These are phyloP conservation scores for Gleditsia sinensis DNA, from an alignment of 306 rosid species.

Conservation along the genomic window DNA sequence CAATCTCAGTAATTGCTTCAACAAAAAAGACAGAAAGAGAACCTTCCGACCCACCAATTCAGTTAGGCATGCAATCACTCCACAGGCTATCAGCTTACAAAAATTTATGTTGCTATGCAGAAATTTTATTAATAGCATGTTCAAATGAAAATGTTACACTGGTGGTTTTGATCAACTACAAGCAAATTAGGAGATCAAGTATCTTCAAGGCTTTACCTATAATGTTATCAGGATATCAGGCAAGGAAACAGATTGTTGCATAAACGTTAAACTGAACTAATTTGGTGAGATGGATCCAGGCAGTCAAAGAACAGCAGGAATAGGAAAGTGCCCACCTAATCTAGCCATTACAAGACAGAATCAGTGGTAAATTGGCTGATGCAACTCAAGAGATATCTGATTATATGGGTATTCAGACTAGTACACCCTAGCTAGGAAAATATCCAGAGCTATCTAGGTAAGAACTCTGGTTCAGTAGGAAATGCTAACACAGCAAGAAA, in stretches of 20 bases:
- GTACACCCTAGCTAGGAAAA: no score
- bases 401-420: no score
- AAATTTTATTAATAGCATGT: background rate
- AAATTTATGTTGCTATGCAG: background rate
- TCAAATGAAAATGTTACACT: background rate
- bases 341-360: background rate
- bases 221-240: background rate
- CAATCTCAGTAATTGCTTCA: constrained; percentile 6
- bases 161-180: background rate
- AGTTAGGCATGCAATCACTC: background rate
- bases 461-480: no score
- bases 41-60: background rate
- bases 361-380: background rate
- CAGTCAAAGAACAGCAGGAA: background rate
- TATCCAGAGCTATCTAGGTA: no score
- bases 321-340: background rate
- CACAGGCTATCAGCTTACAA: background rate
- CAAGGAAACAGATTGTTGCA: background rate
- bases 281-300: background rate
- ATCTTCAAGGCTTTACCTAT: background rate
- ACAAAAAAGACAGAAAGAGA: background rate
- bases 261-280: background rate
- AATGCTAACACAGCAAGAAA: no score
- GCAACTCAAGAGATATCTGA: no score
- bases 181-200: background rate